phyloP scores from a whole-genome alignment of 2,329 filamentous ascomycete genomes.

The Microcera coccophila region DNA sequence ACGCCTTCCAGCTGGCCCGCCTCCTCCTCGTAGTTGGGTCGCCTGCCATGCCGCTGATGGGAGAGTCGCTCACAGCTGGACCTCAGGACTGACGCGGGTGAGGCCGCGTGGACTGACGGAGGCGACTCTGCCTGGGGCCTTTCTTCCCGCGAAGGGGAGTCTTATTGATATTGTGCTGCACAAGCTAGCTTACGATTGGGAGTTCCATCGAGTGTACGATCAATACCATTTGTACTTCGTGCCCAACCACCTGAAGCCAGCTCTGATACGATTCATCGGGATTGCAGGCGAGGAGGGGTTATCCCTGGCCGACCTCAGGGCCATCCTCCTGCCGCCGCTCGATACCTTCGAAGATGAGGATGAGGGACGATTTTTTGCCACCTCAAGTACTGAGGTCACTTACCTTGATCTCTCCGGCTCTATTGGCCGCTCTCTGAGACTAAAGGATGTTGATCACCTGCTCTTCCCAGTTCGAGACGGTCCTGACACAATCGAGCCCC shows the following conservation, averaged over 20 bases:
- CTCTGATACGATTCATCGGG: conserved; percentile 50
- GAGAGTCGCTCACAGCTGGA: conserved; percentile 9
- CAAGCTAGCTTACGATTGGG: conserved; percentile 52
- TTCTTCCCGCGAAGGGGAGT: conserved; percentile 43
- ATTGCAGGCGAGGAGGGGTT: conserved; percentile 44
- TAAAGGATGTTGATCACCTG: conserved; percentile 51
- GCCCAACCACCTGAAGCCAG: conserved; percentile 50
- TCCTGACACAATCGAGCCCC: conserved; percentile 26
- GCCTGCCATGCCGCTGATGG: conserved; percentile 23
- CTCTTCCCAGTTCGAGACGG: conserved; percentile 40
- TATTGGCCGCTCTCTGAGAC: conserved; percentile 46
- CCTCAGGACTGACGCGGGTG: conserved; percentile 20
- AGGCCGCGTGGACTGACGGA: conserved; percentile 14
- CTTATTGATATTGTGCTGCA: conserved; percentile 51
- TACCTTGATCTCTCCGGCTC: conserved; percentile 54
- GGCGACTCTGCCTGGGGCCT: conserved; percentile 42
- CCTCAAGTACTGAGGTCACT: conserved; percentile 37
- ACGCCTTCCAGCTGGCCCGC: conserved; percentile 54
- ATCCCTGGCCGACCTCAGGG: conserved; percentile 47
- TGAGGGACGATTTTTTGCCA: conserved; percentile 22
- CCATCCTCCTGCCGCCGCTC: conserved; percentile 40
- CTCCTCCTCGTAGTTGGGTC: conserved; percentile 56
- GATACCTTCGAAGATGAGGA: conserved; percentile 22
- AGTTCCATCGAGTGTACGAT: conserved; percentile 52
- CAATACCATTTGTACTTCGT: conserved; percentile 54